Conservation (phyloP, 78 protist species). For the Parvularia atlantis region DNA sequence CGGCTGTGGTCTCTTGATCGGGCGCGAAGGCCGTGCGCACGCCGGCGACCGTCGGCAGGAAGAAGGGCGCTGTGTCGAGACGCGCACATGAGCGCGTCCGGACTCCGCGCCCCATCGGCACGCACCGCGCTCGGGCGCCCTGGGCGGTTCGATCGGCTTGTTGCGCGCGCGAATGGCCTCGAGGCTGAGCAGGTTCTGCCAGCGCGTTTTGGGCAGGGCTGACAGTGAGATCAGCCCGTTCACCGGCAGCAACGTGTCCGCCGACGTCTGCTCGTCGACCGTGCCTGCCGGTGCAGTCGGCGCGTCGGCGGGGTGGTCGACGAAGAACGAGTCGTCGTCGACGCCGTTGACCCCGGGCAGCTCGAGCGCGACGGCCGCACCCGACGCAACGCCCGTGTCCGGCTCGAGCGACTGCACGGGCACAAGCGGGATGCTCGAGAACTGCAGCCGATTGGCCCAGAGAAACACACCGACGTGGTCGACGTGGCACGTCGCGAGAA, state of each 20-base stretch:
- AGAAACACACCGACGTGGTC: slow-evolving; percentile 10
- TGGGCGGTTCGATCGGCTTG: slow-evolving; percentile 6
- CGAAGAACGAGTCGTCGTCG: too few species aligned
- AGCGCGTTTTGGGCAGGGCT: neutral
- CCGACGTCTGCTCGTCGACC: neutral
- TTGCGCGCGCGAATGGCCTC: slow-evolving; percentile 18
- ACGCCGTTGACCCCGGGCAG: neutral
- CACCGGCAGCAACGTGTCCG: neutral
- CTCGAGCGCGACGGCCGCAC: neutral
- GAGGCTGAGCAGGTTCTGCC: slow-evolving; percentile 13
- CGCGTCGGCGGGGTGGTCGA: too few species aligned
- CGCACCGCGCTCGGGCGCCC: neutral
- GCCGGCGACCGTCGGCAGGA: too few species aligned
- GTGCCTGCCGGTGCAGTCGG: neutral
- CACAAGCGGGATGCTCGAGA: slow-evolving; percentile 4
- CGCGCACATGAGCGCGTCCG: too few species aligned
- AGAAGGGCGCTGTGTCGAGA: too few species aligned
- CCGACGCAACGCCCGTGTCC: neutral
- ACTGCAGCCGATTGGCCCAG: slow-evolving; percentile 18
- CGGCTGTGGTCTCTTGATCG: too few species aligned
- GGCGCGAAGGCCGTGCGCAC: too few species aligned
- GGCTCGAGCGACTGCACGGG: too few species aligned
- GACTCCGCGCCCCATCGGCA: too few species aligned
- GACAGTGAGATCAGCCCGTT: slow-evolving; percentile 5
- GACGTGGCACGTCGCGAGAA: slow-evolving; percentile 29